Evolutionary conservation across 2,329 filamentous ascomycete genomes (phyloP).

Genomic region (Diaporthe amygdali): DNA sequence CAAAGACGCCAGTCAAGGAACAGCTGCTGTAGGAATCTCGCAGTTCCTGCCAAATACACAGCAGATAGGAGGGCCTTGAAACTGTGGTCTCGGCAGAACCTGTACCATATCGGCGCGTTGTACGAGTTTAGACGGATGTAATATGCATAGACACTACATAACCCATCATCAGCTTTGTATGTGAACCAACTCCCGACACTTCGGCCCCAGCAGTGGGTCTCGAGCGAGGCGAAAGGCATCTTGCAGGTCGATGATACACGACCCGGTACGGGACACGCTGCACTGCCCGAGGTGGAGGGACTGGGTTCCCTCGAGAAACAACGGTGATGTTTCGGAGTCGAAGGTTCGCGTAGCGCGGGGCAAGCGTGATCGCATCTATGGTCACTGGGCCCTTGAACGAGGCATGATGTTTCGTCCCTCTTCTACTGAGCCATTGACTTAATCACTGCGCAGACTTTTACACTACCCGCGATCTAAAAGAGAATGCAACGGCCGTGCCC

Average conservation of each 20-base stretch:
- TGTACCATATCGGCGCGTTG: background rate
- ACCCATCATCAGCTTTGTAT: background rate
- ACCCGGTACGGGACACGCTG: background rate
- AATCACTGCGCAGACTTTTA: no score
- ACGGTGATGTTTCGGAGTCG: background rate
- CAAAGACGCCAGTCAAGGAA: background rate
- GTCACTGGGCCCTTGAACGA: no score
- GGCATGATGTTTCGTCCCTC: no score
- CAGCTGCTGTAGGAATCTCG: background rate
- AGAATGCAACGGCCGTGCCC: no score
- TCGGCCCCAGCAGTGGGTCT: no score
- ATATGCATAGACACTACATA: background rate
- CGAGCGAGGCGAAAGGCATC: background rate
- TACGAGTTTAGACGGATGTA: background rate
- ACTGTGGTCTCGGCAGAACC: background rate
- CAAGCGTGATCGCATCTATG: no score
- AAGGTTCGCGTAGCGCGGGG: background rate
- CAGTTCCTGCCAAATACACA: background rate
- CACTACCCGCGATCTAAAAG: no score
- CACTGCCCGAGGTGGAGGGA: background rate
- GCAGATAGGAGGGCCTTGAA: background rate
- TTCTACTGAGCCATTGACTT: no score
- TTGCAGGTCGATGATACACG: background rate
- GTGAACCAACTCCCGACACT: background rate
- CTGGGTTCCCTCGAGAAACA: background rate